Base-by-base conservation (phyloP, 805 yeast species). In the Monosporozyma aerobia region DNA sequence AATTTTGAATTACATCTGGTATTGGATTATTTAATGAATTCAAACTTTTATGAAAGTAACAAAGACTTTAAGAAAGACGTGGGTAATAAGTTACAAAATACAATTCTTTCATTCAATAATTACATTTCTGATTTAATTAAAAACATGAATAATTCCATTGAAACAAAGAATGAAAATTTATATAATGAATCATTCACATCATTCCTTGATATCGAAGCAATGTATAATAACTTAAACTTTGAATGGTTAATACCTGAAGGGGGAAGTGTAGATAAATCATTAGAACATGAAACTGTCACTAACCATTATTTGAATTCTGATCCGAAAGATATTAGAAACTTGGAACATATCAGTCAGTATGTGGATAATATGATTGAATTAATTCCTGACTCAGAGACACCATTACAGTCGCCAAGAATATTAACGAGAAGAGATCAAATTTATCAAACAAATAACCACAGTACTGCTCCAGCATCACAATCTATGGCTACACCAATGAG, bases 131-230 rank as follows among this genome's bases (percentile, higher is more conserved):
- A 79, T 44, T 66, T 84, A 48, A 68, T 84, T 27, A 74, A 73
- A 47, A 89, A 83, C 59, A 68, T 84, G 54, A 80, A 81, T 52
- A 69, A 68, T 14, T 79, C 85, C 2, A 77, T 81, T 7, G 74
- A 73, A 6, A 63, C 69, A 14, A 77, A 78, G 35, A 86, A 84
- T 59, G 73, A 76, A 19, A 76, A 78, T 44, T 78, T 78, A 11
- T 80, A 82, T 52, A 77, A 80, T 68, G 89, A 85, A 61, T 83
- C 88, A 58, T 72, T 84, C 51, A 80, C 81, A 0, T 82, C 83
- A 32, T 80, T 85, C 30, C 75, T 76, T 54, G 90, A 84, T 57
- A 82, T 85, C 68, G 90, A 84, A 60, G 77, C 81, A 57, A 85
- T 85, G 89, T 84, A 82, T 63, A 83, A 81, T 47, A 76, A 80